Evolutionary conservation across 176 grass and related monocot genomes (phyloP), one percentile per base, ranked within the genome.

Genomic region (Carex kokanica): DNA sequence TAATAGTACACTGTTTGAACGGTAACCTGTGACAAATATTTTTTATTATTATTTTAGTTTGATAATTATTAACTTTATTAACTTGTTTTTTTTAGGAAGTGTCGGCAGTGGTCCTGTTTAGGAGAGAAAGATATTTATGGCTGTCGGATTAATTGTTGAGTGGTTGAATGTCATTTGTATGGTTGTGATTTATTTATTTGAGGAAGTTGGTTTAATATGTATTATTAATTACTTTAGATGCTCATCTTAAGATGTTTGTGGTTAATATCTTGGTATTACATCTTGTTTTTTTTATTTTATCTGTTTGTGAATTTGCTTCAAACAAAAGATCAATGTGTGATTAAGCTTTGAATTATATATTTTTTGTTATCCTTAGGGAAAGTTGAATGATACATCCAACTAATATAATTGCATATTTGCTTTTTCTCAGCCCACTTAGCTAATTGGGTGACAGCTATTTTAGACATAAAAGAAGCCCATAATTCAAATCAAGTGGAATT

Each of bases 131-230:
- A 75, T 53, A 16, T 27, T 12, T 68, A 17, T 38, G 41, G 41
- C 0, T 74, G 47, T 75, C 5, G 47, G 6, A 51, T 31, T 54
- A 54, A 8, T 52, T 21, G 24, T 77, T 47, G 24, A 77, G 73
- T 77, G 23, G 73, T 77, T 77, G 25, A 55, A 31, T 31, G 24
- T 77, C 49, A 75, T 16, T 74, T 5, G 40, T 75, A 54, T 54
- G 23, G 29, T 75, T 55, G 73, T 55, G 24, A 55, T 77, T 77
- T 75, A 29, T 75, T 53, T 75, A 73, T 75, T 52, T 17, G 72
- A 29, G 72, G 21, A 17, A 75, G 29, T 53, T 75, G 72, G 24
- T 5, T 27, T 75, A 54, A 3, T 51, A 27, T 74, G 43, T 75
- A 75, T 75, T 74, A 21, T 74, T 47, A 6, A 24, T 58, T 73